phyloP scores from a whole-genome alignment of 768 basidiomycete genomes.

The Mrakia blollopis region DNA sequence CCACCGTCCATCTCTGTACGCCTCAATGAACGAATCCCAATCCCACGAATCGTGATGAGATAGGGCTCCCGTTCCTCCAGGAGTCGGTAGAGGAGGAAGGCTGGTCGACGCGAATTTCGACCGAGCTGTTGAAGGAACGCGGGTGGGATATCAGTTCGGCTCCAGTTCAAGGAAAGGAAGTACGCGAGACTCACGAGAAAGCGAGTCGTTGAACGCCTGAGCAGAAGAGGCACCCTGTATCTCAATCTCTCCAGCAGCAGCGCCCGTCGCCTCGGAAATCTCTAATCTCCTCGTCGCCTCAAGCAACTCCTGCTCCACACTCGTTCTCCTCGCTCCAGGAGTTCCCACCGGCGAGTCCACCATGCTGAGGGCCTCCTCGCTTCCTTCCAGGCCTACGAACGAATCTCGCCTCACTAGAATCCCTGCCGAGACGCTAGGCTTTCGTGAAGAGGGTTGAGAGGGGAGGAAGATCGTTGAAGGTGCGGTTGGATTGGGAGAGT shows the following conservation, averaged over 20 bases:
- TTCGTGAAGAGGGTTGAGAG: background rate
- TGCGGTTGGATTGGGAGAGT: background rate
- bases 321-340: no score
- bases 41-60: conserved; percentile 43
- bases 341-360: background rate
- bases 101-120: background rate
- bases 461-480: background rate
- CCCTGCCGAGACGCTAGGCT: background rate
- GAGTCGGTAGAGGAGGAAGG: background rate
- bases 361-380: background rate
- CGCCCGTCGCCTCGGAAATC: background rate
- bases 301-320: background rate
- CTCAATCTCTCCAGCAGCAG: background rate
- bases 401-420: background rate
- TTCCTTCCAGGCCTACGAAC: background rate
- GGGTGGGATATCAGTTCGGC: background rate
- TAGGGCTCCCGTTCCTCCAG: background rate
- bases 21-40: conserved; percentile 71
- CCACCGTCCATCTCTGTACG: conserved; percentile 73
- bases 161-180: background rate
- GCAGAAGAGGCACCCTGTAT: background rate
- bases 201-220: background rate
- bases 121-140: background rate
- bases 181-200: no score
- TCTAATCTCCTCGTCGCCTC: conserved; percentile 5